Base-by-base conservation (phyloP, 2,329 filamentous ascomycete species). In the Chrysoporthe deuterocubensis region DNA sequence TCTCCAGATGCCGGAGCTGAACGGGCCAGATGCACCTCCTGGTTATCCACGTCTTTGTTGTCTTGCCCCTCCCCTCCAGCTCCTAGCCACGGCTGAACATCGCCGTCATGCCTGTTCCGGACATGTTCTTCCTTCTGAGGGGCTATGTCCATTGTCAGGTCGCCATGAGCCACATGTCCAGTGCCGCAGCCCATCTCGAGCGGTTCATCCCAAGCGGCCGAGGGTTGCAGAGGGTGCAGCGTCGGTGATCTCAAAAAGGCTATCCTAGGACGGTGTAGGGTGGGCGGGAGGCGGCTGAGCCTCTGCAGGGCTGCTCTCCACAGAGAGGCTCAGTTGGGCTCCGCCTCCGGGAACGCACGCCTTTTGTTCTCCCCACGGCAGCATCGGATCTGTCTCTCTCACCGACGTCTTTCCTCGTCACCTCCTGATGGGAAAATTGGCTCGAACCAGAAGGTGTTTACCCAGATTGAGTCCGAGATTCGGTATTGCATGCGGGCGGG, bases 231-330 rank as follows among this genome's bases (percentile, higher is more conserved):
- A 40, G 37, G 6, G 3, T 52, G 48, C 21, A 13, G 48, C 26
- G 26, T 21, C 26, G 21, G 21, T 54, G 4, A 54, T 54, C 11
- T 32, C 50, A 1, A 34, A 32, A 52, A 21, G 48, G 26, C 13
- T 16, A 14, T 32, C 50, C 50, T 21, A 14, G 21, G 9, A 26
- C 21, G 26, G 26, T 52, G 48, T 26, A 26, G 26, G 48, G 14
- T 32, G 21, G 18, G 26, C 50, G 50, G 50, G 50, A 54, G 21
- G 50, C 50, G 50, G 50, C 50, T 54, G 50, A 54, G 50, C 32
- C 26, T 54, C 26, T 16, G 7, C 50, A 54, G 50, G 50, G 50
- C 4, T 54, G 26, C 26, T 54, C 50, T 21, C 50, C 21, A 54
- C 9, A 54, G 11, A 54, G 50, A 34, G 50, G 50, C 50, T 54